phyloP scores from a whole-genome alignment of 1,284 basidiomycete species.

The Trametes polyzona region DNA sequence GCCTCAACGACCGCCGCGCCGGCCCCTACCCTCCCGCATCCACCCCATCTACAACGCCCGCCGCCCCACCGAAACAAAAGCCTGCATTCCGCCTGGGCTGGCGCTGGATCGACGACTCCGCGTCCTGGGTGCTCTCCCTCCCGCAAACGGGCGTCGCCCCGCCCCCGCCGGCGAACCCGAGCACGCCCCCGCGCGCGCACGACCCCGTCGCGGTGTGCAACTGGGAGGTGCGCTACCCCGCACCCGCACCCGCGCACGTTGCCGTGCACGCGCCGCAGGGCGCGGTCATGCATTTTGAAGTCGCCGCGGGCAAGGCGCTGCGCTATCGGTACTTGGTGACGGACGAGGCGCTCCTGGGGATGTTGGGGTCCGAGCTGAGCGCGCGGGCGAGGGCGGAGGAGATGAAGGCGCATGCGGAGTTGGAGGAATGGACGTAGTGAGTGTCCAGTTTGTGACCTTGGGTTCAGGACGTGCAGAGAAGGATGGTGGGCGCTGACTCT shows the following conservation, averaged over 20 bases:
- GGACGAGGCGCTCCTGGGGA: slow-evolving; percentile 16
- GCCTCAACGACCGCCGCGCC: not conserved
- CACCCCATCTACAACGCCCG: not conserved
- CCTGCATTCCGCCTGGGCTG: slow-evolving; percentile 24
- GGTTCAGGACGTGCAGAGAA: not conserved
- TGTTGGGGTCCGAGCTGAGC: slow-evolving; percentile 9
- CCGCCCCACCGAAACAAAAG: not conserved
- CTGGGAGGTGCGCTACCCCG: slow-evolving; percentile 21
- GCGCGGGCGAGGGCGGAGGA: slow-evolving; percentile 15
- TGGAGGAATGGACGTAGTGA: slow-evolving; percentile 25
- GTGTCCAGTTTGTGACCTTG: not conserved
- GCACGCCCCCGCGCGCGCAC: slow-evolving; percentile 16
- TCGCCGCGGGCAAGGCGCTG: slow-evolving; percentile 19
- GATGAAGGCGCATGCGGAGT: slow-evolving; percentile 10
- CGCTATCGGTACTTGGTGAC: slow-evolving; percentile 23
- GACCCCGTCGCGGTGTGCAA: slow-evolving; percentile 26
- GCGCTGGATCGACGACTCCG: slow-evolving; percentile 31
- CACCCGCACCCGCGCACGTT: not conserved
- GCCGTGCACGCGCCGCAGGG: too few relatives aligned
- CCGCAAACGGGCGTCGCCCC: slow-evolving; percentile 19
- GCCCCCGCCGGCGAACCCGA: slow-evolving; percentile 14
- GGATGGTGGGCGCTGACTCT: too few relatives aligned
- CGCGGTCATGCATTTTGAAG: slow-evolving; percentile 20
- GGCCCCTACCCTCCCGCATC: not conserved
- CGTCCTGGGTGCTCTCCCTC: slow-evolving; percentile 28